Evolutionary conservation across 768 basidiomycete species (phyloP).

Genomic region (Amylocystis lapponica): DNA sequence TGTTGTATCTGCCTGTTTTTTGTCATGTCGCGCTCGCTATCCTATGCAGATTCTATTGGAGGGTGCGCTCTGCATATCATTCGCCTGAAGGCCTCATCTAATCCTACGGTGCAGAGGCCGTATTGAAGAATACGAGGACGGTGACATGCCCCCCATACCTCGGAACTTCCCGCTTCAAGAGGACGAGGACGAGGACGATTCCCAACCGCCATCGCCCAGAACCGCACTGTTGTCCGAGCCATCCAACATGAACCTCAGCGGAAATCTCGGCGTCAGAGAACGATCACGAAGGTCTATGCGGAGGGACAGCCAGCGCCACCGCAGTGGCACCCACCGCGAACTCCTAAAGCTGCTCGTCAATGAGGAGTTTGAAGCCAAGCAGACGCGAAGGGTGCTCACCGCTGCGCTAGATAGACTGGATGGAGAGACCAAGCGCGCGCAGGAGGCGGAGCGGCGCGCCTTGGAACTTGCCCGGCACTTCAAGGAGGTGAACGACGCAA

Average conservation of each 20-base stretch:
- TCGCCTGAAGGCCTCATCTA: not conserved
- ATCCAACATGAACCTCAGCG: not conserved
- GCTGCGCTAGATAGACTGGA: constrained; percentile 30
- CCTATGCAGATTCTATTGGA: constrained; percentile 10
- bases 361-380: constrained; percentile 20
- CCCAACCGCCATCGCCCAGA: constrained; percentile 1
- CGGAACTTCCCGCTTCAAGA: no score
- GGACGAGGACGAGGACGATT: not conserved
- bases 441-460: constrained; percentile 41
- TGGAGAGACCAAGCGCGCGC: constrained; percentile 36
- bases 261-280: constrained; percentile 1
- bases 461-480: constrained; percentile 39
- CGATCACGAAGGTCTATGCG: constrained; percentile 5
- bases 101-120: not conserved
- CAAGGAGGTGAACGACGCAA: constrained; percentile 34
- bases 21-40: no score
- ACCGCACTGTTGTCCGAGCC: not conserved
- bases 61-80: constrained; percentile 4
- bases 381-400: constrained; percentile 21
- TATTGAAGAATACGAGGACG: not conserved
- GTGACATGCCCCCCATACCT: not conserved
- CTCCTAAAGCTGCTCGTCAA: constrained; percentile 17
- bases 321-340: constrained; percentile 15
- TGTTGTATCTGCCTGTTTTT: no score
- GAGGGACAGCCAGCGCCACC: constrained; percentile 14